Conservation (phyloP, 495 filamentous ascomycete genomes). For the Penicillium flavigenum region DNA sequence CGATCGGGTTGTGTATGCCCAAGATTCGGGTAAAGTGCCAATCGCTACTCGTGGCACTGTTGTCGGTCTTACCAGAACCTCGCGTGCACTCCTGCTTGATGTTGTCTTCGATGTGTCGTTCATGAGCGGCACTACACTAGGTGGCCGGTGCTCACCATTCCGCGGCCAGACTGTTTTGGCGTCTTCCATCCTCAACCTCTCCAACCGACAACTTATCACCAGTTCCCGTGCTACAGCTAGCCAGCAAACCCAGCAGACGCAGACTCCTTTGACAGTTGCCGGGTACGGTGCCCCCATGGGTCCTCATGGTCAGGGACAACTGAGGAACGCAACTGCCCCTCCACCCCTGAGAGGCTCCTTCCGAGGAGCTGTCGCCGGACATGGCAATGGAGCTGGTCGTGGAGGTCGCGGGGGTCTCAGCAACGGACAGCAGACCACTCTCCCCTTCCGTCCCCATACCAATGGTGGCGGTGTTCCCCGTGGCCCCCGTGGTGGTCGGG, state of each 20-base stretch:
- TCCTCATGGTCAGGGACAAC: slow-evolving; percentile 61
- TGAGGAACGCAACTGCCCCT: slow-evolving; percentile 66
- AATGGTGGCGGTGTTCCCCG: slow-evolving; percentile 32
- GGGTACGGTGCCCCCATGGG: slow-evolving; percentile 60
- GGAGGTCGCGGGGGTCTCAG: slow-evolving; percentile 43
- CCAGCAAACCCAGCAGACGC: slow-evolving; percentile 50
- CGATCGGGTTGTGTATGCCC: slow-evolving; percentile 89
- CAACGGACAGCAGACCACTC: slow-evolving; percentile 38
- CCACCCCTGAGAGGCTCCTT: slow-evolving; percentile 69
- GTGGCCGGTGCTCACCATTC: slow-evolving; percentile 91
- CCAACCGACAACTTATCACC: slow-evolving; percentile 75
- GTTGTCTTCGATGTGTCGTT: slow-evolving; percentile 92
- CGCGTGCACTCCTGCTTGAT: slow-evolving; percentile 78
- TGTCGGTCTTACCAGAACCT: slow-evolving; percentile 82
- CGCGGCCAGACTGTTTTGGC: slow-evolving; percentile 87
- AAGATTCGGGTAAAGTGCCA: slow-evolving; percentile 90
- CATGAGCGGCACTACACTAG: slow-evolving; percentile 91
- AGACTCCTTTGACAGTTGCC: slow-evolving; percentile 56
- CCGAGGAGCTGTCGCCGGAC: slow-evolving; percentile 60
- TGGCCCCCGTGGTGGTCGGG: slow-evolving; percentile 38
- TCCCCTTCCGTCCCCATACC: slow-evolving; percentile 39
- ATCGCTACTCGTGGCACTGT: slow-evolving; percentile 91
- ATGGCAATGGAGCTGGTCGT: slow-evolving; percentile 30
- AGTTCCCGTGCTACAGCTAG: slow-evolving; percentile 67
- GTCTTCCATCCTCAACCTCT: slow-evolving; percentile 82